Percentiles rank a stretch among this genome's conserved stretches.
Conservation (phyloP, 2,329 filamentous ascomycete genomes). For the Metarhizium brunneum region DNA sequence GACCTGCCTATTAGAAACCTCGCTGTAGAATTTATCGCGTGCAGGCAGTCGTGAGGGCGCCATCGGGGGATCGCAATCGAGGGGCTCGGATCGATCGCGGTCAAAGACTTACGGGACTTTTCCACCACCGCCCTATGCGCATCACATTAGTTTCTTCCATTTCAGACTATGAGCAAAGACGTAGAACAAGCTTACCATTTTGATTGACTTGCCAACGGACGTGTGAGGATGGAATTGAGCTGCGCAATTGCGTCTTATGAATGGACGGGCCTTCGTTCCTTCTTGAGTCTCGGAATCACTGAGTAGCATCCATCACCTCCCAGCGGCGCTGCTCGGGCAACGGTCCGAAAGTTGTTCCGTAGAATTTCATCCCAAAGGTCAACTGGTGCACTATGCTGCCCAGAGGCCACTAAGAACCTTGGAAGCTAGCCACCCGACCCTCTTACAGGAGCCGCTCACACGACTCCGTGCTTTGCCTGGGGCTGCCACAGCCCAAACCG, state of each 20-base stretch:
- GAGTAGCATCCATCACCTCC: background rate
- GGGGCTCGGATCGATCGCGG: background rate
- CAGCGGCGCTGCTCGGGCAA: background rate
- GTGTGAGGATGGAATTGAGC: slow-evolving; percentile 8
- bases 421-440: background rate
- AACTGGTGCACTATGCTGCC: background rate
- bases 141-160: background rate
- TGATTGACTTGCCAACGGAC: slow-evolving; percentile 31
- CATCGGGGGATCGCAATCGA: slow-evolving; percentile 3
- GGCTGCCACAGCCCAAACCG: background rate
- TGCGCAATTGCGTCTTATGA: slow-evolving; percentile 22
- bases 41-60: background rate
- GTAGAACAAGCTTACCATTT: slow-evolving; percentile 40
- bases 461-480: slow-evolving; percentile 5
- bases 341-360: slow-evolving; percentile 4
- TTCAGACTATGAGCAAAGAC: background rate
- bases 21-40: slow-evolving; percentile 4
- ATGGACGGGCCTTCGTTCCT: slow-evolving; percentile 9
- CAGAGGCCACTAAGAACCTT: background rate
- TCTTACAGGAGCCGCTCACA: slow-evolving; percentile 8
- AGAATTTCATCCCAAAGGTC: background rate
- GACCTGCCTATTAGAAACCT: background rate
- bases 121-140: slow-evolving; percentile 66
- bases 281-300: background rate
- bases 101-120: slow-evolving; percentile 41